Percentiles rank a stretch among this genome's conserved stretches.
Conservation (phyloP, 2,329 filamentous ascomycete species). For the Talaromyces sp. region DNA sequence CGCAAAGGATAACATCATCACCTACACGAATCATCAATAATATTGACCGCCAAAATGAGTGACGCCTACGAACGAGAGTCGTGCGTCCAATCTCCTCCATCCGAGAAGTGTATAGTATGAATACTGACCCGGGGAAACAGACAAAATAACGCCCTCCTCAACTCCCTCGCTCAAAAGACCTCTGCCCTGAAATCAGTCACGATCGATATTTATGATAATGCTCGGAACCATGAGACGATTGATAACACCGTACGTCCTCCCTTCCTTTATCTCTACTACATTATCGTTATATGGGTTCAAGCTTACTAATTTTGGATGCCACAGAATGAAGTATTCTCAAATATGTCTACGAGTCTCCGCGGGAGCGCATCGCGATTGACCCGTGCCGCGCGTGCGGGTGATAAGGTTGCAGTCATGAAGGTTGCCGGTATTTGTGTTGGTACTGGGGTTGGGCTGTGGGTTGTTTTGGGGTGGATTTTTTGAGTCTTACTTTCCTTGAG, state of each 20-base stretch:
- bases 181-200: constrained; percentile 89
- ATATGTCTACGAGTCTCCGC: constrained; percentile 76
- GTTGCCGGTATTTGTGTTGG: constrained; percentile 78
- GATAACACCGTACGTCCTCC: constrained; percentile 69
- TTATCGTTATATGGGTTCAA: not conserved
- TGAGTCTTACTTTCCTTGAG: constrained; percentile 16
- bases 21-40: not conserved
- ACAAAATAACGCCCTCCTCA: constrained; percentile 93
- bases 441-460: constrained; percentile 71
- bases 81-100: constrained; percentile 38
- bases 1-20: not conserved
- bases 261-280: not conserved
- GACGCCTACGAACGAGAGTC: constrained; percentile 74
- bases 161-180: constrained; percentile 87
- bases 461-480: constrained; percentile 63
- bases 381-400: constrained; percentile 86
- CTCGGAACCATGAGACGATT: constrained; percentile 80
- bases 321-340: constrained; percentile 88
- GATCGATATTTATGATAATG: constrained; percentile 96
- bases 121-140: constrained; percentile 34
- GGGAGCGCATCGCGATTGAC: constrained; percentile 78
- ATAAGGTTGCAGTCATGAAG: constrained; percentile 87
- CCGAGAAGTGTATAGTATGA: not conserved
- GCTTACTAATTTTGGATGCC: not conserved
- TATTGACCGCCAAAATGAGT: constrained; percentile 54